Evolutionary conservation across 495 filamentous ascomycete species (phyloP), one percentile per base, ranked within the genome.

Genomic region (Penicillium antarcticum): DNA sequence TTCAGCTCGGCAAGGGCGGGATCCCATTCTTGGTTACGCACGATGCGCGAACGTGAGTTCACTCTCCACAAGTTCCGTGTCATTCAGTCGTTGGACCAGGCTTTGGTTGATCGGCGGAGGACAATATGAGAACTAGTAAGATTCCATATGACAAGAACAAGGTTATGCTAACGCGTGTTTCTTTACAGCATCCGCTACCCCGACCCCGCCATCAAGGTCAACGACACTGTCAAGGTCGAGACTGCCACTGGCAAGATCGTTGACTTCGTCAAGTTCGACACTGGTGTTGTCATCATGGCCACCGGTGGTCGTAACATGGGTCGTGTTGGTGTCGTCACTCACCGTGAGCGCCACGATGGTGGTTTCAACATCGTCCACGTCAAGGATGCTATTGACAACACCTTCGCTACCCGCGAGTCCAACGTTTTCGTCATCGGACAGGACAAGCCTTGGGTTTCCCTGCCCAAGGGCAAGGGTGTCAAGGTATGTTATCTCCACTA

Each of bases 1-100:
- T 97, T 37, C 95, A 98, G 82, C 85, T 98, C 65, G 95, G 94
- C 83, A 90, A 89, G 75, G 95, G 94, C 79, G 94, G 92, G 79
- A 94, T 98, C 83, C 94, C 94, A 89, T 97, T 95, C 89, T 96
- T 97, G 88, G 94, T 97, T 88, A 97, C 95, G 89, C 95, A 97
- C 86, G 94, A 98, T 90, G 94, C 95, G 79, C 85, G 94, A 89
- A 98, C 95, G 92, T 97, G 79, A 94, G 92, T 88, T 74, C 58
- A 61, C 72, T 70, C 70, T 71, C 66, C 59, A 61, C 51, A 81
- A 87, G 77, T 83, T 85, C 82, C 81, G 86, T 83, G 87, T 92
- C 91, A 89, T 86, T 95, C 91, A 95, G 91, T 85, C 91, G 91
- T 95, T 95, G 90, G 91, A 91, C 88, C 89, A 94, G 92, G 87